Evolutionary conservation across 2,329 filamentous ascomycete species (phyloP).

Genomic region (Exophiala dermatitidis): DNA sequence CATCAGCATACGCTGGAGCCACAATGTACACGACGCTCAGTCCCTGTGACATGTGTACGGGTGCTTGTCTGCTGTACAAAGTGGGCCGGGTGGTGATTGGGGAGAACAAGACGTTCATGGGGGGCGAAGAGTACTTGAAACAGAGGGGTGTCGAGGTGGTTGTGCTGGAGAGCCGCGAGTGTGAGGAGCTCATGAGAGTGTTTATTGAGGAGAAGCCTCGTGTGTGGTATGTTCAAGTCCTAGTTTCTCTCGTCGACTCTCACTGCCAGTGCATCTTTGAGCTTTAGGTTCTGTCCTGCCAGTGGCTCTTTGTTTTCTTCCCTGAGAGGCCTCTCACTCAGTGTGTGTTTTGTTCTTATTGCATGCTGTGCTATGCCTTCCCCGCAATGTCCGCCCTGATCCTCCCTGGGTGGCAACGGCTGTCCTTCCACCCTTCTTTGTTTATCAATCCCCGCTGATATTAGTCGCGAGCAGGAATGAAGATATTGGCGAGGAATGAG

Average conservation of each 20-base stretch:
- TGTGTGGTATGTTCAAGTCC: slow-evolving; percentile 51
- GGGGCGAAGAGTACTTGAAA: slow-evolving; percentile 64
- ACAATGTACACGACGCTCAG: slow-evolving; percentile 81
- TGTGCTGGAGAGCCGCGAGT: slow-evolving; percentile 60
- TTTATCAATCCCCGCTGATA: neutral
- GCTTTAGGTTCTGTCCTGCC: too few species aligned
- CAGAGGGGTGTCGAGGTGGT: slow-evolving; percentile 64
- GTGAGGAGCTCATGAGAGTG: slow-evolving; percentile 60
- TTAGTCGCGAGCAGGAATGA: slow-evolving; percentile 45
- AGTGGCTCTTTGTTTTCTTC: too few species aligned
- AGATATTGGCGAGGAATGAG: slow-evolving; percentile 43
- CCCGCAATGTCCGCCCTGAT: too few species aligned
- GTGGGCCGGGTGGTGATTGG: slow-evolving; percentile 67
- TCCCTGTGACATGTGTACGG: slow-evolving; percentile 76
- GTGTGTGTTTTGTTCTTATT: too few species aligned
- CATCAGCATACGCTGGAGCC: slow-evolving; percentile 59
- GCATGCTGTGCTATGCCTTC: too few species aligned
- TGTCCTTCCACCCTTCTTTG: neutral
- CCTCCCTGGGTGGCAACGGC: neutral
- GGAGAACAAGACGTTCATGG: slow-evolving; percentile 68
- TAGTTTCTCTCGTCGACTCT: neutral
- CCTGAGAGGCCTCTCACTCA: too few species aligned
- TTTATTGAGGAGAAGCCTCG: slow-evolving; percentile 67
- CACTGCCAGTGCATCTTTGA: neutral
- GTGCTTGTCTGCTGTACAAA: slow-evolving; percentile 69